Evolutionary conservation across 768 basidiomycete genomes (phyloP), one percentile per base, ranked within the genome.

Genomic region (Strobilomyces confusus): DNA sequence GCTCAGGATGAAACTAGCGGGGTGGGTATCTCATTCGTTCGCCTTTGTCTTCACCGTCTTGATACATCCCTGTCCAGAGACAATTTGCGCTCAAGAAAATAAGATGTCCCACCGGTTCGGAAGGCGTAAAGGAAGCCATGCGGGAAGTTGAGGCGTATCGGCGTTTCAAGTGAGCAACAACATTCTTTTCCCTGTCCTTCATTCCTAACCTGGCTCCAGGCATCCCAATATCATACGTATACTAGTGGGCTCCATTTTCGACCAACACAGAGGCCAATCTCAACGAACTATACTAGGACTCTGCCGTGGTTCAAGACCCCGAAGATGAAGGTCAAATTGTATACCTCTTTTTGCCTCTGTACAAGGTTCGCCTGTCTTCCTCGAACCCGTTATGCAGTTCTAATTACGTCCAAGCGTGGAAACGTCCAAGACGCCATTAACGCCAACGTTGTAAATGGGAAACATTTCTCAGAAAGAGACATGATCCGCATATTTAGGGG

Each of bases 11-110:
- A 92, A 62, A 77, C 81, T 55, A 92, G 89, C 62, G 89, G 89
- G 47, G 90, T 91, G 65, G 62, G 86, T 74, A 34, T 22, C 55
- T 17, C 74, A 30, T 20, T 55, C 15, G 15, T 22, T 41, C 32
- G 5, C 17, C 19, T 5, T 11, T 6, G 3, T n/a, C n/a, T 12
- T 54, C 5, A 30, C 41, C 23, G 1, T 51, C 23, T 36, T 44
- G 36, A 48, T 38, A 19, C 17, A 30, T 19, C 19, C 19, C 40
- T 49, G 33, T 64, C 1, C 70, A 93, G 82, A 80, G 94, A 58
- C 83, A 91, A 76, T 98, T 95, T 62, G 97, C 97, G 0, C 75
- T 99, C 57, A 99, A 99, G 77, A 98, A 97, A 73, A 95, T 97
- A 66, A 80, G 93, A 41, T 95, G 93, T 76, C 92, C 92, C 1